Conservation (phyloP, 2,329 filamentous ascomycete species). For the Aureobasidium mangrovei region DNA sequence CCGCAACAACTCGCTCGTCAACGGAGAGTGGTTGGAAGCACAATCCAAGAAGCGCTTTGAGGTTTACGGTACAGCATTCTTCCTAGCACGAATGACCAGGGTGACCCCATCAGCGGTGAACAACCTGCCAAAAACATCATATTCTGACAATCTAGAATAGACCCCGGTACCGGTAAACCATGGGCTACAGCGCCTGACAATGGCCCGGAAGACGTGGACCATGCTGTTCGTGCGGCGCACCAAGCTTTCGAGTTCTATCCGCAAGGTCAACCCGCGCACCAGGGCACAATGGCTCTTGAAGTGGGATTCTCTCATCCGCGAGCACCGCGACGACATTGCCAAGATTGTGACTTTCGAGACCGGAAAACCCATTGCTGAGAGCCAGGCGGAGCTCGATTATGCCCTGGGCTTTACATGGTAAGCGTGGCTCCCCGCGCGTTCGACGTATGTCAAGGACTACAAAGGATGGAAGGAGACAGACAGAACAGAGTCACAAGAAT, state of each 20-base stretch:
- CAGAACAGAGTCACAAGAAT: not conserved
- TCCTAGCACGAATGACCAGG: not conserved
- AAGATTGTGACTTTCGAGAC: constrained; percentile 51
- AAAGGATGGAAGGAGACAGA: no score
- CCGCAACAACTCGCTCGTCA: constrained; percentile 44
- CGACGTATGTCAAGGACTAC: no score
- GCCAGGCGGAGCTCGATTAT: constrained; percentile 42
- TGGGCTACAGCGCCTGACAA: constrained; percentile 42
- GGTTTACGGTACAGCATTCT: constrained; percentile 37
- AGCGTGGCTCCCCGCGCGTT: not conserved
- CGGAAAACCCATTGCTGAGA: constrained; percentile 41
- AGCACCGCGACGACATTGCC: constrained; percentile 53
- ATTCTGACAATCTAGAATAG: constrained; percentile 26
- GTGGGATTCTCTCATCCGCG: constrained; percentile 57
- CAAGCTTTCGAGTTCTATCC: constrained; percentile 53
- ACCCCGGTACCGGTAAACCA: constrained; percentile 42
- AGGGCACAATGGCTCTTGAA: constrained; percentile 55
- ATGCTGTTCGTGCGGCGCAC: constrained; percentile 50
- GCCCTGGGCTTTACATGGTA: constrained; percentile 41
- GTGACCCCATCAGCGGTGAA: not conserved
- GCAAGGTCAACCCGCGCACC: constrained; percentile 50
- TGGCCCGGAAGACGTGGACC: constrained; percentile 51
- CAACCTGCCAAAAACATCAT: not conserved
- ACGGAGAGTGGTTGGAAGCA: constrained; percentile 48
- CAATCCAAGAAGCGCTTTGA: constrained; percentile 51